phyloP scores from a whole-genome alignment of 2,329 filamentous ascomycete genomes.

The Aspergillus melleus region DNA sequence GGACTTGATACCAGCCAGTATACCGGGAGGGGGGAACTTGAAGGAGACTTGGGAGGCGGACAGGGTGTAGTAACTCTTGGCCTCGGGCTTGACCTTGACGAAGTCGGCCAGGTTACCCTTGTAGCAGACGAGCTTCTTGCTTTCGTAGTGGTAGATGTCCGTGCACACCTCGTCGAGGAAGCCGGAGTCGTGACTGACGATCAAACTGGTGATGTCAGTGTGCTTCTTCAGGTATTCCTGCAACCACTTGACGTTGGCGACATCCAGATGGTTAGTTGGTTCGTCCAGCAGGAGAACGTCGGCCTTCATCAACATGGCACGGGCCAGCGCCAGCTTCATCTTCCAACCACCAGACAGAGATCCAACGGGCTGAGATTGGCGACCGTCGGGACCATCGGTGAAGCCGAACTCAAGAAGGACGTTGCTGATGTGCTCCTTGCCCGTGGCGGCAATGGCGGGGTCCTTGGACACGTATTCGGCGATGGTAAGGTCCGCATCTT shows the following conservation, averaged over 20 bases:
- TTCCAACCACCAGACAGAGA: conserved; percentile 98
- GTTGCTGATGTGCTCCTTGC: conserved; percentile 74
- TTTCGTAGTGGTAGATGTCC: conserved; percentile 98
- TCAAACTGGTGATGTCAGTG: conserved; percentile 93
- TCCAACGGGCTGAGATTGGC: conserved; percentile 86
- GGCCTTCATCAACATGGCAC: conserved; percentile 95
- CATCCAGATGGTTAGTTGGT: conserved; percentile 97
- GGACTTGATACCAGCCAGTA: conserved; percentile 92
- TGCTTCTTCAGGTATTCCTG: conserved; percentile 95
- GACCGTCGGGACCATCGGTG: conserved; percentile 81
- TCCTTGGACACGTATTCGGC: conserved; percentile 91
- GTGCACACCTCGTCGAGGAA: conserved; percentile 98
- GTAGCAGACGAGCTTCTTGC: conserved; percentile 78
- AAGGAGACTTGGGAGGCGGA: conserved; percentile 87
- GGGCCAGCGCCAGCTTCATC: conserved; percentile 96
- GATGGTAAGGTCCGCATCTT: conserved; percentile 95
- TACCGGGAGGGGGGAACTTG: conserved; percentile 96
- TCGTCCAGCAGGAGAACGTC: conserved; percentile 96
- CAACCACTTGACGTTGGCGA: conserved; percentile 93
- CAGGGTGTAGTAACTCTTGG: conserved; percentile 96
- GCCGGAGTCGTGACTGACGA: conserved; percentile 96
- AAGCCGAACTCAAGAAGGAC: conserved; percentile 94
- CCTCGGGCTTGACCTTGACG: conserved; percentile 86
- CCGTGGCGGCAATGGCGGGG: conserved; percentile 77
- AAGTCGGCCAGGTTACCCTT: conserved; percentile 61